These are phyloP conservation scores for Naganishia liquefaciens DNA, from an alignment of 1,284 basidiomycete genomes.

Conservation along the genomic window DNA sequence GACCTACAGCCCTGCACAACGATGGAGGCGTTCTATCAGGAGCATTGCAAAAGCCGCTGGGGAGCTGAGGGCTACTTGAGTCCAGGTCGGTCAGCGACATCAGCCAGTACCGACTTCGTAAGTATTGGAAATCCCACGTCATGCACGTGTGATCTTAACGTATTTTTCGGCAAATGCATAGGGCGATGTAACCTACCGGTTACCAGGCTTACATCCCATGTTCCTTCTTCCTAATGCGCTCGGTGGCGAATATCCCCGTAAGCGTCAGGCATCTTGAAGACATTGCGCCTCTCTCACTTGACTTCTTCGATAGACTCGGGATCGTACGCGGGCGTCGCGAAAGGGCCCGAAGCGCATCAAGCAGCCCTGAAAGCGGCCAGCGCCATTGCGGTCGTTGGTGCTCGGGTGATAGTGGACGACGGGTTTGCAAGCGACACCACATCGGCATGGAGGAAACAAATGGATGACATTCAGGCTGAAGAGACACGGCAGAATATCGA, in stretches of 20 bases:
- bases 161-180: not conserved
- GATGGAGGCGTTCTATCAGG: slow-evolving; percentile 35
- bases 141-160: not conserved
- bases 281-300: no score
- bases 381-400: slow-evolving; percentile 48
- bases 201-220: slow-evolving; percentile 31
- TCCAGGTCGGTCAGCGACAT: slow-evolving; percentile 1
- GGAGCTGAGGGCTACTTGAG: slow-evolving; percentile 15
- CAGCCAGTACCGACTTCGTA: slow-evolving; percentile 31
- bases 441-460: slow-evolving; percentile 39
- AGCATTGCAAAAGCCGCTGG: slow-evolving; percentile 30
- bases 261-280: not conserved
- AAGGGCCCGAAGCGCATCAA: slow-evolving; percentile 41
- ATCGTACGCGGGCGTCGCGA: slow-evolving; percentile 30
- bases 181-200: slow-evolving; percentile 27
- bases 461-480: slow-evolving; percentile 37
- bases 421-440: slow-evolving; percentile 43
- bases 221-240: slow-evolving; percentile 27
- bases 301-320: slow-evolving; percentile 10
- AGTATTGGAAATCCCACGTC: not conserved
- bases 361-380: slow-evolving; percentile 48
- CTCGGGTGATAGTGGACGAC: slow-evolving; percentile 47
- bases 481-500: slow-evolving; percentile 7
- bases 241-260: slow-evolving; percentile 28
- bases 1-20: slow-evolving; percentile 45